Base-by-base conservation (phyloP, 768 basidiomycete genomes). In the Arthromyces matolae region DNA sequence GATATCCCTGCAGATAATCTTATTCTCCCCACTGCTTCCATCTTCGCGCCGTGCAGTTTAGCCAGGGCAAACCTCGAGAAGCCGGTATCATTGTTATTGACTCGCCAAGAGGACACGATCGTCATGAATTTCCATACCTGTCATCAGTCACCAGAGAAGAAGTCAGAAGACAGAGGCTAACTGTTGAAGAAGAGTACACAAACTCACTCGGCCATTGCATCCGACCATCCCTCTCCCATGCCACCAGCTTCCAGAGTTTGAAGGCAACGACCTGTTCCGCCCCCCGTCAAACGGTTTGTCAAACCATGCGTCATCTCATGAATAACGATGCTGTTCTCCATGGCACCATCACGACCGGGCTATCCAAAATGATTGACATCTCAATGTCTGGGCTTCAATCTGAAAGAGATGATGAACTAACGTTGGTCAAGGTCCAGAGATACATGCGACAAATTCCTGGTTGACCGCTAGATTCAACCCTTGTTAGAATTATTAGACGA, bases 171-270 rank as follows among this genome's bases (percentile, higher is more conserved):
- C n/a, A n/a, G n/a, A n/a, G n/a, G n/a, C n/a, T n/a, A n/a, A n/a
- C n/a, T n/a, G n/a, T n/a, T 46, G 12, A n/a, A 33, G 4, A 27
- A 24, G 16, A 14, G 3, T 23, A 42, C 22, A 31, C 14, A 16
- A 34, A 49, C 57, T 1, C 36, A 65, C 66, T 64, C 60, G 10
- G 66, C 65, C 55, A 66, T 56, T 49, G 75, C 75, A 43, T 77
- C 76, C 66, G 76, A 78, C 65, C 65, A 64, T 8, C 63, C 63
- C 53, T 81, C 79, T 38, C 78, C 78, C 73, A 80, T 76, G 19
- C 79, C 78, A n/a, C 77, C 77, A 8, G 77, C 71, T 57, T 80
- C 79, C 42, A 70, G 71, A 38, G 68, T 76, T 54, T 77, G 74
- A 42, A 81, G 66, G 63, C 79, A 81, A 18, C 73, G 67, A 44